phyloP scores from a whole-genome alignment of 768 basidiomycete genomes.

The Psilocybe cyanescens region DNA sequence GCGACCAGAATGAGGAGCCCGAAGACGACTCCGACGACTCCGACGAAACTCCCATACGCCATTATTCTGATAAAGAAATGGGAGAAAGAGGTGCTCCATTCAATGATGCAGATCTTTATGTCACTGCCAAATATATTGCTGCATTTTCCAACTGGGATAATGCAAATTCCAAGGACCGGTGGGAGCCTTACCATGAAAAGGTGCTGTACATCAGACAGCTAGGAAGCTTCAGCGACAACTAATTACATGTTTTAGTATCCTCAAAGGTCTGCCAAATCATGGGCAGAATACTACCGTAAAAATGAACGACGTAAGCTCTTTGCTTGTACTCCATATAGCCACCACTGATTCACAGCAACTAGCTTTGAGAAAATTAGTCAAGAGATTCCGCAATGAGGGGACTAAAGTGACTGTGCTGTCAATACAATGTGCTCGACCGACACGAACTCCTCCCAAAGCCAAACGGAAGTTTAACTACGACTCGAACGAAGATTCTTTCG shows the following conservation, averaged over 20 bases:
- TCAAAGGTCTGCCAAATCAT: conserved; percentile 58
- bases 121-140: conserved; percentile 63
- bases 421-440: conserved; percentile 35
- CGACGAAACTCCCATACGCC: conserved; percentile 37
- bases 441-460: conserved; percentile 25
- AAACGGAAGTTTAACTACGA: conserved; percentile 41
- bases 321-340: not conserved
- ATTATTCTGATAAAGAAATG: conserved; percentile 52
- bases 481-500: conserved; percentile 26
- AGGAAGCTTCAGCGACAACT: not conserved
- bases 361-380: conserved; percentile 42
- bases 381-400: conserved; percentile 38
- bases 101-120: conserved; percentile 64
- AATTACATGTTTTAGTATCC: conserved; percentile 43
- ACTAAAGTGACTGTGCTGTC: conserved; percentile 18
- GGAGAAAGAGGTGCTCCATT: conserved; percentile 52
- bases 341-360: not conserved
- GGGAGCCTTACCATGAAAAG: conserved; percentile 55
- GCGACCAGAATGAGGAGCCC: conserved; percentile 22
- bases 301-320: conserved; percentile 46
- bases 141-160: conserved; percentile 48
- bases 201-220: conserved; percentile 34
- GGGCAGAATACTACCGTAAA: conserved; percentile 63
- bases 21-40: conserved; percentile 30
- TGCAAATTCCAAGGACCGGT: conserved; percentile 48